Evolutionary conservation across 139 green algal genomes (phyloP).

Genomic region (Picochlorum sp.): DNA sequence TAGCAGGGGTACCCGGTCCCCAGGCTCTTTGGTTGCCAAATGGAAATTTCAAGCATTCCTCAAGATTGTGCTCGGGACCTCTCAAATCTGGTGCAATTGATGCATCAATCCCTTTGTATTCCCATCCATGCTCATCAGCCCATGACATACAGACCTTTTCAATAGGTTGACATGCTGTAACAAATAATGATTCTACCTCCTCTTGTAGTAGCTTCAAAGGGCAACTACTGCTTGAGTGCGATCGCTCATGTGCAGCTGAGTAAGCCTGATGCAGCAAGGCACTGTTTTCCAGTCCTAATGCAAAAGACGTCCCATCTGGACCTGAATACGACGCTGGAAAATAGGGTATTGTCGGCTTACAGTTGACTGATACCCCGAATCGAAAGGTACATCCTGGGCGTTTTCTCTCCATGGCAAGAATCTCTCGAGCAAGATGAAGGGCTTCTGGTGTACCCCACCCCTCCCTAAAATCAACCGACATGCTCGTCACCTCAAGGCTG

Average conservation of each 20-base stretch:
- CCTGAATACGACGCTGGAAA: conserved; percentile 32
- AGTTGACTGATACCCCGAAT: conserved; percentile 28
- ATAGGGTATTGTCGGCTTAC: conserved; percentile 28
- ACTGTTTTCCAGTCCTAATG: conserved; percentile 33
- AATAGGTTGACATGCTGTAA: neutral
- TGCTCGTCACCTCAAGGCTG: conserved; percentile 1
- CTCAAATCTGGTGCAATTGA: conserved; percentile 32
- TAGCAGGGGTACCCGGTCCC: conserved; percentile 29
- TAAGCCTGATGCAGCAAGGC: conserved; percentile 29
- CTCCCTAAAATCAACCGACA: conserved; percentile 1
- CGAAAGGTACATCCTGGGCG: conserved; percentile 22
- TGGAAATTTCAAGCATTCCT: neutral
- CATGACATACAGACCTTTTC: conserved; percentile 9
- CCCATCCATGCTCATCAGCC: neutral
- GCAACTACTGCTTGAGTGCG: neutral
- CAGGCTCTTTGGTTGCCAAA: conserved; percentile 11
- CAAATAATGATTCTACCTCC: neutral
- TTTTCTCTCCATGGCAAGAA: conserved; percentile 8
- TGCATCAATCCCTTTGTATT: conserved; percentile 38
- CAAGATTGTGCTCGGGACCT: conserved; percentile 11
- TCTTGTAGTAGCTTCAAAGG: neutral
- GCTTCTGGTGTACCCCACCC: conserved; percentile 11
- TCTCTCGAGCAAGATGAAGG: neutral
- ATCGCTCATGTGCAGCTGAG: neutral
- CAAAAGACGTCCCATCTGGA: conserved; percentile 13